Evolutionary conservation across 352 stramenopile genomes (phyloP).

Genomic region (Pythium vanterpoolii): DNA sequence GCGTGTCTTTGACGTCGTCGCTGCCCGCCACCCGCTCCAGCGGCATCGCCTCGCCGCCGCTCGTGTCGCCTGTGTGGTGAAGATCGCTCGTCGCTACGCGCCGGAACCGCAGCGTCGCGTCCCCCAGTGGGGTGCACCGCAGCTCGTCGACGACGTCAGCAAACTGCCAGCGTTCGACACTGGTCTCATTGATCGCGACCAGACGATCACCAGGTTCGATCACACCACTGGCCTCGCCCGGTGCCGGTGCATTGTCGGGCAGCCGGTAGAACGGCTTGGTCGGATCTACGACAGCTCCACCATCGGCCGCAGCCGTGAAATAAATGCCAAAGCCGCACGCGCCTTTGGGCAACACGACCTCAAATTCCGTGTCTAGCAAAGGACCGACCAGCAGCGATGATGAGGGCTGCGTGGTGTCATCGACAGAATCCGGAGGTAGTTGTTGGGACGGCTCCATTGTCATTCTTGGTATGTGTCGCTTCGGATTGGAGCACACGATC

Average conservation of each 20-base stretch:
- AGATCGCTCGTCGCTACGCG: neutral
- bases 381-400: neutral
- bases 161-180: conserved; percentile 35
- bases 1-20: neutral
- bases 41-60: neutral
- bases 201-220: conserved; percentile 53
- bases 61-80: neutral
- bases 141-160: conserved; percentile 59
- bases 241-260: conserved; percentile 40
- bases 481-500: neutral
- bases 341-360: conserved; percentile 50
- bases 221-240: conserved; percentile 51
- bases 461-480: neutral
- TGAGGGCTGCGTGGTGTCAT: neutral
- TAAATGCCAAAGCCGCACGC: conserved; percentile 74
- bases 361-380: conserved; percentile 22
- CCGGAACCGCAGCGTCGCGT: conserved; percentile 48
- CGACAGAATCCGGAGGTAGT: neutral
- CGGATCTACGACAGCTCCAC: conserved; percentile 50
- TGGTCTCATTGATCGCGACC: conserved; percentile 37
- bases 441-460: neutral
- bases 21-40: neutral
- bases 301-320: conserved; percentile 36
- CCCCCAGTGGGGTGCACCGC: conserved; percentile 34
- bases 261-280: conserved; percentile 66